Evolutionary conservation across 2,329 filamentous ascomycete genomes (phyloP), one percentile per base, ranked within the genome.

Genomic region (Geoglossum cookeanum): DNA sequence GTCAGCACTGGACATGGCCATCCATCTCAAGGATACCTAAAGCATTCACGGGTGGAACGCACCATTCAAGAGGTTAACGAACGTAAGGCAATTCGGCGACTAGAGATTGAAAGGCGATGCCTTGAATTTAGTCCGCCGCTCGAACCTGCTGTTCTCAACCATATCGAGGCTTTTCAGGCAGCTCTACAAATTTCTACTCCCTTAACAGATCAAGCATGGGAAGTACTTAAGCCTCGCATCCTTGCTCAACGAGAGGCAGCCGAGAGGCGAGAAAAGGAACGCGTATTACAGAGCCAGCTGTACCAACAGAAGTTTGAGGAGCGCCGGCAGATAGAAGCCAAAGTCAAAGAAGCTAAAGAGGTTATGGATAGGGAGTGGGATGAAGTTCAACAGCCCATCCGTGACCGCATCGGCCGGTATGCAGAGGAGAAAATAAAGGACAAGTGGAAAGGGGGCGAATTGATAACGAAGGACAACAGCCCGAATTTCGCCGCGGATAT

Each of bases 91-190:
- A 74, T 73, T 58, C 77, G 84, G 60, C 79, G 78, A 65, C 72
- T 74, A 13, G 85, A 88, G 62, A 89, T 91, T 64, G 84, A 89
- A 67, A 76, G 77, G 55, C 78, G 84, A 32, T 86, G 83, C 64
- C 70, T 78, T 66, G 72, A 77, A 53, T 74, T 91, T 54, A 69
- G 81, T 35, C 85, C 85, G 30, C 83, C 85, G 1, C 71, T 91
- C 58, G 70, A 73, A 54, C 70, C 80, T 44, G 75, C 74, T 61
- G 73, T 85, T 47, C 72, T 90, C 58, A 76, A 76, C 57, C 81
- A 84, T 64, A 85, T 88, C 68, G 77, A 84, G 52, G 81, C 84
- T 1, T 91, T 88, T 67, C 79, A 84, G 64, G 84, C 83, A 42
- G 82, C 86, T 33, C 76, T 85, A 51, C 79, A 86, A 61, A 84